Evolutionary conservation across 2,329 filamentous ascomycete genomes (phyloP).

Genomic region (Drechmeria coniospora): DNA sequence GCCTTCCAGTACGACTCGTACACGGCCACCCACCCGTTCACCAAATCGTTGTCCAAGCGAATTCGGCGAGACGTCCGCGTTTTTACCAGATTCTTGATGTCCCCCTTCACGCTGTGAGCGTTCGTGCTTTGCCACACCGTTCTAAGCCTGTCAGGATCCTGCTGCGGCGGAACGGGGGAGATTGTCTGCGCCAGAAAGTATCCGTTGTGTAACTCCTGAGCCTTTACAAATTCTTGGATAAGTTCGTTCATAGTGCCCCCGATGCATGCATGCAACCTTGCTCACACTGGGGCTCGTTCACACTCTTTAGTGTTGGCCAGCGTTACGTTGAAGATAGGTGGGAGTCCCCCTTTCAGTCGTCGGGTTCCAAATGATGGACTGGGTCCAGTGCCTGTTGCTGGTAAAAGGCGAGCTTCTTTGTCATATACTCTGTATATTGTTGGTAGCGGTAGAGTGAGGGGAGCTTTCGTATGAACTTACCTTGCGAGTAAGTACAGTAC

Average conservation of each 20-base stretch:
- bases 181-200: constrained; percentile 61
- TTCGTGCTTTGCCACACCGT: constrained; percentile 60
- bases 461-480: no score
- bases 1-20: constrained; percentile 77
- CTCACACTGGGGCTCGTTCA: background rate
- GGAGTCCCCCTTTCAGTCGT: no score
- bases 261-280: background rate
- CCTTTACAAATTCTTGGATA: constrained; percentile 57
- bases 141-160: constrained; percentile 49
- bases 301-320: no score
- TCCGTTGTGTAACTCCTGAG: constrained; percentile 50
- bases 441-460: no score
- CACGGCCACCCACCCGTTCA: constrained; percentile 73
- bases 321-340: no score
- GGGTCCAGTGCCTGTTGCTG: no score
- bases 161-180: constrained; percentile 49
- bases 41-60: constrained; percentile 49
- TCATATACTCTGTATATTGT: no score
- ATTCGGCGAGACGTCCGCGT: constrained; percentile 39
- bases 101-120: constrained; percentile 45
- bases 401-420: no score
- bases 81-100: constrained; percentile 58
- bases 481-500: no score
- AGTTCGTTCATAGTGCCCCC: constrained; percentile 49
- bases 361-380: no score